Evolutionary conservation across 176 grass and related monocot genomes (phyloP), one percentile per base, ranked within the genome.

Genomic region (Tuctoria greenei): DNA sequence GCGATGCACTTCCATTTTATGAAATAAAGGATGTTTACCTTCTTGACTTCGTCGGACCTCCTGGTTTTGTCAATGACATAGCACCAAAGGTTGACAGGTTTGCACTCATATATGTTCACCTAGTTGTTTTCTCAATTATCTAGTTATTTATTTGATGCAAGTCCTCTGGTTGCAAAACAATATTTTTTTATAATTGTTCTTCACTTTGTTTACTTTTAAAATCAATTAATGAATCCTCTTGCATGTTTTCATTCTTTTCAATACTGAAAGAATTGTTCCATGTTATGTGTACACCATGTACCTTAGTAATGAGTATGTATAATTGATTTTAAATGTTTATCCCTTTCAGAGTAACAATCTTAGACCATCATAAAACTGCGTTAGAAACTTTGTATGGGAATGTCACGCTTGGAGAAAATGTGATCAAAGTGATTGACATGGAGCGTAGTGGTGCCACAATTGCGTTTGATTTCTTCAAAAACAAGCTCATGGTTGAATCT

Each of bases 341-440:
- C 44, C 16, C 72, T 78, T 81, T 76, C 86, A 98, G 91, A 37
- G 86, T 94, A 61, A 98, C 84, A 44, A 86, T 98, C 8, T 72
- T 98, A 69, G 95, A 98, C 36, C 95, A 98, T 89, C 95, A 98
- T 76, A 90, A 98, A 65, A 98, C 88, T 83, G 95, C 95, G 67
- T 77, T 88, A 36, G 86, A 98, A 82, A 74, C 75, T 79, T 77
- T 98, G 36, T 85, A 79, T 36, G 86, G 54, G 44, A 85, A 89
- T 58, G 38, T 28, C 4, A 81, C 54, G 9, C 64, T 86, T 44
- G 86, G 82, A 18, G 23, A 92, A 79, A 98, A 98, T 71, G 95
- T 98, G 56, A 88, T 71, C 17, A 93, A 90, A 75, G 73, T 98
- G 25, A 92, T 98, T 75, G 95, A 98, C 79, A 93, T 92, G 95